Percentiles rank a stretch among this genome's conserved stretches.
Evolutionary conservation across 768 basidiomycete species (phyloP).

Genomic region (Leccinum uliginosum): DNA sequence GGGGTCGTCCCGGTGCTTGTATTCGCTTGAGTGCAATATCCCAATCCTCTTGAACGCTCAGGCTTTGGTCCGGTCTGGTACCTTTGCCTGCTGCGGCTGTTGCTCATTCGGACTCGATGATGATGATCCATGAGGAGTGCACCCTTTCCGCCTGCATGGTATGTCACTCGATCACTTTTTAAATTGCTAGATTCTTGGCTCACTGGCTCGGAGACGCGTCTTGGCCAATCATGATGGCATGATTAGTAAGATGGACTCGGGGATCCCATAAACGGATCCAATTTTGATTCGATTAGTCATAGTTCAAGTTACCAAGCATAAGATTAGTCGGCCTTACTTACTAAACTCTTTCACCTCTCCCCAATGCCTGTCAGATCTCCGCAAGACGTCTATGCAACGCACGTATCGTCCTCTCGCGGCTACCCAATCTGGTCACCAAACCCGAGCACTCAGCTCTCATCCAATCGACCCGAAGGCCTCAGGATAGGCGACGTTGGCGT

Average conservation of each 20-base stretch:
- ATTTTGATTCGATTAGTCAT: background rate
- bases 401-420: constrained; percentile 26
- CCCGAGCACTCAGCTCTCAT: constrained; percentile 23
- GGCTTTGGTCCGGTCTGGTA: background rate
- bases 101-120: background rate
- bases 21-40: constrained; percentile 8
- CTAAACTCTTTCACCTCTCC: background rate
- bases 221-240: background rate
- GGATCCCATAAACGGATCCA: background rate
- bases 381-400: constrained; percentile 25
- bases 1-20: constrained; percentile 2
- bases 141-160: too few species aligned
- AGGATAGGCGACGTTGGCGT: constrained; percentile 39
- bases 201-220: background rate
- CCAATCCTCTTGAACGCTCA: background rate
- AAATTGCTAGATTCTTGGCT: too few species aligned
- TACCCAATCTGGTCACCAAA: constrained; percentile 36
- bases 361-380: constrained; percentile 21
- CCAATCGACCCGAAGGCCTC: constrained; percentile 27
- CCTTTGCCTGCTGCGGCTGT: background rate
- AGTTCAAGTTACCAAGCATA: constrained; percentile 2
- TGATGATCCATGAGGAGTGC: too few species aligned
- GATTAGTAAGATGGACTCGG: background rate
- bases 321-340: constrained; percentile 6
- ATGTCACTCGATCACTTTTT: too few species aligned